phyloP scores from a whole-genome alignment of 2,329 filamentous ascomycete genomes.

The Scopulariopsis brevicaulis region DNA sequence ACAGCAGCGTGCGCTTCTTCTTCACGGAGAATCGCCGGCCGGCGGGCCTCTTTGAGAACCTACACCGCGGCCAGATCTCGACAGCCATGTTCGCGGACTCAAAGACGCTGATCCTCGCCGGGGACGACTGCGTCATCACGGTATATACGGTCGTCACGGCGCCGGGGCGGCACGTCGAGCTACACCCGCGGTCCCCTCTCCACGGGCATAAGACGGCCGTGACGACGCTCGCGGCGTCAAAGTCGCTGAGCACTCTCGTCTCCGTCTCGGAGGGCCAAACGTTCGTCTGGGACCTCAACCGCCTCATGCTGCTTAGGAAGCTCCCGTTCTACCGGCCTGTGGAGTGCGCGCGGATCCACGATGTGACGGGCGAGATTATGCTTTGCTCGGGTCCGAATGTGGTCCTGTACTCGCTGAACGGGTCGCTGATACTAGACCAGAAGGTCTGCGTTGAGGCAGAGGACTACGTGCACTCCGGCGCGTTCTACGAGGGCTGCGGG shows the following conservation, averaged over 20 bases:
- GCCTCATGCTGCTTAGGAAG: conserved; percentile 73
- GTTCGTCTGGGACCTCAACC: conserved; percentile 90
- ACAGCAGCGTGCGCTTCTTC: conserved; percentile 88
- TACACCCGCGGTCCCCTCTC: conserved; percentile 66
- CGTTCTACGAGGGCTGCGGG: conserved; percentile 83
- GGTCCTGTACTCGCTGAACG: conserved; percentile 78
- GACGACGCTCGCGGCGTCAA: conserved; percentile 70
- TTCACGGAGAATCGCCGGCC: conserved; percentile 71
- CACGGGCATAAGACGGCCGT: conserved; percentile 87
- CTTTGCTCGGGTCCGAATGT: conserved; percentile 69
- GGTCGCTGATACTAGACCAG: conserved; percentile 70
- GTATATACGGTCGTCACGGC: conserved; percentile 63
- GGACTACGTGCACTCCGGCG: conserved; percentile 70
- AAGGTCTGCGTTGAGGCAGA: conserved; percentile 56
- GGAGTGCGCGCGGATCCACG: conserved; percentile 78
- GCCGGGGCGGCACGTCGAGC: conserved; percentile 59
- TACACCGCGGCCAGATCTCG: conserved; percentile 84
- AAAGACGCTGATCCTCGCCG: conserved; percentile 81
- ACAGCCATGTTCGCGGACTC: conserved; percentile 78
- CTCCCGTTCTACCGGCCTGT: conserved; percentile 46
- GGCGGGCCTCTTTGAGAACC: conserved; percentile 82
- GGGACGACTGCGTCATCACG: conserved; percentile 83
- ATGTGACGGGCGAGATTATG: conserved; percentile 81
- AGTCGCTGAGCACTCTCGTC: conserved; percentile 78
- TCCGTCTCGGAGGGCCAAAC: conserved; percentile 74